Evolutionary conservation across 2,329 filamentous ascomycete species (phyloP), one percentile per base, ranked within the genome.

Genomic region (Leptographium wingfieldii): DNA sequence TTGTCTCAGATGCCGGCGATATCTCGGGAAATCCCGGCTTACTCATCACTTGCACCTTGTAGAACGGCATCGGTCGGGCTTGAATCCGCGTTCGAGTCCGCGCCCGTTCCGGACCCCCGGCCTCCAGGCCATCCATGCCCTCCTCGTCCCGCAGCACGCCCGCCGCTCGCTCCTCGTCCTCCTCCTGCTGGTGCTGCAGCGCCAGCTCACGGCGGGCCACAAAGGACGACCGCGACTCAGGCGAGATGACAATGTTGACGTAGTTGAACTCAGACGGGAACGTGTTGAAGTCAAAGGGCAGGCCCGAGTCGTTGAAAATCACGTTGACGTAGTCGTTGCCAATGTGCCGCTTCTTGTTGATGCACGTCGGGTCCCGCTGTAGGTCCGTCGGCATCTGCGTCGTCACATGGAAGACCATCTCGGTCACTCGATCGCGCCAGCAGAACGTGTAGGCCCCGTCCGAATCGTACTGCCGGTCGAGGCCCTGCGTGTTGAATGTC

Each of bases 251-350:
- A 67, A 99, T 97, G 70, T 96, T 91, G 69, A 99, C 91, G 69
- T 89, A 96, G 69, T 96, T 97, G 77, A 99, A 96, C 60, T 92
- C 88, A 0, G 91, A 95, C 0, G 90, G 90, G 67, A 99, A 95
- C 0, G 90, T 96, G 69, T 96, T 84, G 69, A 96, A 95, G 59
- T 82, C 81, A 75, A 96, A 97, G 0, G 88, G 87, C 55, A 86
- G 72, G n/a, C 94, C 92, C 2, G 92, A 96, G 68, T 95, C 90
- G 71, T 99, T 99, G 79, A 95, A 99, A 61, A 99, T 87, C 66
- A 99, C 95, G 70, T 96, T 97, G 69, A 99, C 94, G 71, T 90
- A 95, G 72, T 97, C 94, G 69, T 99, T 99, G 61, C 94, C 94
- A 62, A 97, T 94, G 69, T 97, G 95, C 3, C 85, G 81, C 73